A percentile compares a stretch with the other conserved stretches of the same genome.
These are phyloP conservation scores for Colletotrichum sp. DNA, from an alignment of 2,329 filamentous ascomycete species.

Conservation along the genomic window DNA sequence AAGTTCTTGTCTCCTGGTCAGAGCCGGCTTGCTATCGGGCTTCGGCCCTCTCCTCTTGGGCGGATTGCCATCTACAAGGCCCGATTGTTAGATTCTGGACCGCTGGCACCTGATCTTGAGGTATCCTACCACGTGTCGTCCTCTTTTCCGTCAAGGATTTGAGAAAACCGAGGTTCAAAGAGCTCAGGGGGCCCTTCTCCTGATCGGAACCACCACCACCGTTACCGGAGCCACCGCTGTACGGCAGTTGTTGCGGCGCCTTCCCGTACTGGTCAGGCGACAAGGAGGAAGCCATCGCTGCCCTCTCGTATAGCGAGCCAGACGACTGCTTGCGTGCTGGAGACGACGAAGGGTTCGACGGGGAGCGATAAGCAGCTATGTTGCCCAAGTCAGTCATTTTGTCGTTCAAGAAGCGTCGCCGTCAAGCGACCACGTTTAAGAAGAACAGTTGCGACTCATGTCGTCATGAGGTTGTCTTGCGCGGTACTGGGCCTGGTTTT, in stretches of 20 bases:
- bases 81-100: not conserved
- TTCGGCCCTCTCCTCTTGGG: conserved; percentile 93
- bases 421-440: not conserved
- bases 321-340: conserved; percentile 33
- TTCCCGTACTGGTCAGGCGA: conserved; percentile 43
- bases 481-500: not conserved
- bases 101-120: not conserved
- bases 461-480: not conserved
- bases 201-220: conserved; percentile 23
- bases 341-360: conserved; percentile 36
- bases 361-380: conserved; percentile 40
- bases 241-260: conserved; percentile 26
- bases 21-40: conserved; percentile 92
- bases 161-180: conserved; percentile 65
- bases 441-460: not conserved
- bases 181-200: conserved; percentile 44
- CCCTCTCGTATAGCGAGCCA: conserved; percentile 34
- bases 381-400: conserved; percentile 38
- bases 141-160: conserved; percentile 76
- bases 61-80: conserved; percentile 73
- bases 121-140: conserved; percentile 70
- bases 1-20: conserved; percentile 90
- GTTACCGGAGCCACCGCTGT: conserved; percentile 18
- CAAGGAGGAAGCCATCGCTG: conserved; percentile 51
- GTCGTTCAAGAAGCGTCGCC: not conserved